Evolutionary conservation across 371 early-diverging fungal species (phyloP), one percentile per base, ranked within the genome.

Genomic region (Haplosporangium sp.): DNA sequence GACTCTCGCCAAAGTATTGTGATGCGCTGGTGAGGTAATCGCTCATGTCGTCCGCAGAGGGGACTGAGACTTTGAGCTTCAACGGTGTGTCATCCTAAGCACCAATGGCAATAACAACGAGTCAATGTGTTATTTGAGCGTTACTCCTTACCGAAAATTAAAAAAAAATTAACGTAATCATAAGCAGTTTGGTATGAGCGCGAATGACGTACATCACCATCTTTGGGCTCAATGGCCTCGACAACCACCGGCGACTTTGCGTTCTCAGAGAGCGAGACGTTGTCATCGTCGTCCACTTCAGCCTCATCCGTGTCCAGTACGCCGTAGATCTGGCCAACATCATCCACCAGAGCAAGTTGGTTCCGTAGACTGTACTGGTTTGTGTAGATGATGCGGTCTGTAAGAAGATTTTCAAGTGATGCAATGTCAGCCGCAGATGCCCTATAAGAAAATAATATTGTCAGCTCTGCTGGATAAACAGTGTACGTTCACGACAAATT

Each of bases 1-100:
- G 45, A 9, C 48, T 47, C 38, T 68, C 69, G 1, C 80, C 66
- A 61, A 79, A 69, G 61, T 36, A 62, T 47, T 79, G 80, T 0
- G 80, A 79, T n/a, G 69, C 80, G 42, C 23, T 69, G n/a, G 80
- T 79, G 21, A 79, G 47, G 36, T 72, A 79, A n/a, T 58, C 62
- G 1, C 73, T 64, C 80, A 79, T 73, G 41, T 79, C 80, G 12
- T 79, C 80, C 1, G 67, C 58, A 7, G 73, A 61, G 8, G 80
- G 80, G 4, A 79, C 68, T 6, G 80, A 62, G 20, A 73, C 45
- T 59, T 66, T 73, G 65, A 79, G 66, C 59, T 48, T 63, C 55
- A 77, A 45, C 2, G 65, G 73, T 18, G 67, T 64, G 56, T 62
- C 70, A 5, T 52, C 60, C 70, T 70, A 55, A 23, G 38, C 18